Evolutionary conservation across 1,284 basidiomycete species (phyloP).

Genomic region (Ceraceosorus guamensis): DNA sequence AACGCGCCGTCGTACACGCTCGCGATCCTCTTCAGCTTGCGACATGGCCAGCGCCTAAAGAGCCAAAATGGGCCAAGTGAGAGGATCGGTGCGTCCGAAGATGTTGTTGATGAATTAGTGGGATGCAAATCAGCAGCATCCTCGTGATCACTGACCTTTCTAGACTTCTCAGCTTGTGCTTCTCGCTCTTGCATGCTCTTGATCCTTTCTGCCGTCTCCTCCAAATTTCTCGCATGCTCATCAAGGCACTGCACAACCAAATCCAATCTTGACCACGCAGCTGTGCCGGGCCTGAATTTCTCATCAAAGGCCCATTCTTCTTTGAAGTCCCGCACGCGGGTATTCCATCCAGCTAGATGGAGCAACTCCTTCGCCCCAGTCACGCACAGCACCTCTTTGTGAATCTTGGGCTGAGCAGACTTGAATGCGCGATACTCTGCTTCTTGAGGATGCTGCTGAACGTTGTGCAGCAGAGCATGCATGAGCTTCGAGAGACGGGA

Average conservation of each 20-base stretch:
- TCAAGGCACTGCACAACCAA: not conserved
- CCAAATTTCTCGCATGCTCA: not conserved
- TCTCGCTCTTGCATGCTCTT: conserved; percentile 1
- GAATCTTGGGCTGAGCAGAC: conserved; percentile 3
- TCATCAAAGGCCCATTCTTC: conserved; percentile 6
- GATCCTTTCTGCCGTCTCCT: not conserved
- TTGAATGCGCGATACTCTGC: conserved; percentile 4
- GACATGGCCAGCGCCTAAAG: conserved; percentile 3
- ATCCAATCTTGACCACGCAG: not conserved
- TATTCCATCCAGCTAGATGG: not conserved
- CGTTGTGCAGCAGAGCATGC: conserved; percentile 3
- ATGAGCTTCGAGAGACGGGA: no score
- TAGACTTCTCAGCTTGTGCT: not conserved
- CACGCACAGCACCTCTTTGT: not conserved
- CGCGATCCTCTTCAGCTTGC: conserved; percentile 5
- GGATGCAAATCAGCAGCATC: no score
- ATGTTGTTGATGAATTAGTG: not conserved
- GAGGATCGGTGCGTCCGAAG: not conserved
- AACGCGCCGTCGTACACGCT: conserved; percentile 2
- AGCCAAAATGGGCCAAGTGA: not conserved
- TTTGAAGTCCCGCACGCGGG: conserved; percentile 2
- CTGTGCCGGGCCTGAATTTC: not conserved
- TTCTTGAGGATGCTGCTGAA: not conserved
- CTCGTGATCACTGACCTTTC: not conserved
- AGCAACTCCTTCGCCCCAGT: not conserved